A percentile compares a stretch with the other conserved stretches of the same genome.
phyloP scores from a whole-genome alignment of 495 filamentous ascomycete species.

The Arthonia radiata region DNA sequence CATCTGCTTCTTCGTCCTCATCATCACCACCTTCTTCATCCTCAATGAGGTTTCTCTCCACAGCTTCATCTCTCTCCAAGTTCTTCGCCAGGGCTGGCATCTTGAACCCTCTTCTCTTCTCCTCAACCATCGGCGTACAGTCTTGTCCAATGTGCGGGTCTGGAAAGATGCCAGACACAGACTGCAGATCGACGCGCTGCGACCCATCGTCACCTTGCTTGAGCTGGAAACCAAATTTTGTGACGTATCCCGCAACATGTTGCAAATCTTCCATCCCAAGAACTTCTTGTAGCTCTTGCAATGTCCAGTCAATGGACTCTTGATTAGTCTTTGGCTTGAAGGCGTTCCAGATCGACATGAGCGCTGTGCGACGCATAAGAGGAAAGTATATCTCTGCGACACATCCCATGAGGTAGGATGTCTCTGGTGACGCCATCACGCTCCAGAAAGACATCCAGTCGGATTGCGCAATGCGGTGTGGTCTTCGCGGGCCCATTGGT shows the following conservation, averaged over 20 bases:
- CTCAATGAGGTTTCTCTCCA: too few species aligned
- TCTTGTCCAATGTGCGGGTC: too few species aligned
- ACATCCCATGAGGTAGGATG: conserved; percentile 83
- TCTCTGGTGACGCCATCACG: conserved; percentile 37
- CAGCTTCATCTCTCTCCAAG: too few species aligned
- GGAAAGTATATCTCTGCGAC: conserved; percentile 82
- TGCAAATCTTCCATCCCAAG: conserved; percentile 51
- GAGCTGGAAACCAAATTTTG: conserved; percentile 42
- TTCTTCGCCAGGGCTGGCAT: too few species aligned
- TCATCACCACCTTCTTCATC: too few species aligned
- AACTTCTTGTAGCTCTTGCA: conserved; percentile 35
- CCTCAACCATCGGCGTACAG: too few species aligned
- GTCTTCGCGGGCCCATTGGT: conserved; percentile 31
- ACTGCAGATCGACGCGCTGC: conserved; percentile 11
- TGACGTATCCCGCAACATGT: conserved; percentile 42
- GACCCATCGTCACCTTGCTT: conserved; percentile 13
- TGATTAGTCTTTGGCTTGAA: conserved; percentile 53
- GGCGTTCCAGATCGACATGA: conserved; percentile 39
- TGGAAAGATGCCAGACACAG: too few species aligned
- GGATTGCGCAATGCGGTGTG: conserved; percentile 31
- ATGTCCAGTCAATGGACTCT: conserved; percentile 53
- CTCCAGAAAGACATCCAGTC: conserved; percentile 51
- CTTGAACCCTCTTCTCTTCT: too few species aligned
- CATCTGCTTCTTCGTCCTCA: too few species aligned
- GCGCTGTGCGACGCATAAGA: conserved; percentile 45